Conservation (phyloP, 768 basidiomycete genomes). For the Mycena epipterygia region DNA sequence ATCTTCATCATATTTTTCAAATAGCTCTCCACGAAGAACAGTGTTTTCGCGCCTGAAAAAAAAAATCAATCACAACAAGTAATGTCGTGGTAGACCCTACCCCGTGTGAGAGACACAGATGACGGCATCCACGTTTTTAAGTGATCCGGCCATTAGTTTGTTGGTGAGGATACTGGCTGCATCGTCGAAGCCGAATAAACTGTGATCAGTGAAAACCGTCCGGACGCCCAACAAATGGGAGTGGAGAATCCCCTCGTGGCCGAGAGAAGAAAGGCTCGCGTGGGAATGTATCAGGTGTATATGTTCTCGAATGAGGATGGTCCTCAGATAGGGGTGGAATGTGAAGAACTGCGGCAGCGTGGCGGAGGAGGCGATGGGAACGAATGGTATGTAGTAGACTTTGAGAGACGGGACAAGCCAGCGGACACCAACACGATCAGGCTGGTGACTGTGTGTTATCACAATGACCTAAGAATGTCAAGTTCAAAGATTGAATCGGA, state of each 20-base stretch:
- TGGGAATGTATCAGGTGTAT: slow-evolving; percentile 93
- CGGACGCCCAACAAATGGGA: slow-evolving; percentile 88
- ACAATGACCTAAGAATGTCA: slow-evolving; percentile 79
- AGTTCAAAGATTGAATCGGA: background rate
- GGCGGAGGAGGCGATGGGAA: slow-evolving; percentile 90
- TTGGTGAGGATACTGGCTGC: slow-evolving; percentile 98
- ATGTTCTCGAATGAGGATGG: slow-evolving; percentile 88
- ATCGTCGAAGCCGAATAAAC: slow-evolving; percentile 96
- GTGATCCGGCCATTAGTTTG: slow-evolving; percentile 88
- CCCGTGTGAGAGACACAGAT: slow-evolving; percentile 98
- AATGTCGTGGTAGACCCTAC: slow-evolving; percentile 55
- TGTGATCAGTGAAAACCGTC: slow-evolving; percentile 97
- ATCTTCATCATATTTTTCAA: slow-evolving; percentile 63
- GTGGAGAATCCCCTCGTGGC: slow-evolving; percentile 93
- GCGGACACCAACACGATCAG: slow-evolving; percentile 88
- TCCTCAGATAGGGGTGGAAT: slow-evolving; percentile 91
- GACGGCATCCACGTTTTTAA: slow-evolving; percentile 93
- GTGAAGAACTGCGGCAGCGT: slow-evolving; percentile 96
- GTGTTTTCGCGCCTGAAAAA: slow-evolving; percentile 94
- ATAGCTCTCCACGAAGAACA: slow-evolving; percentile 86
- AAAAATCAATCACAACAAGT: slow-evolving; percentile 4
- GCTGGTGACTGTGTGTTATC: slow-evolving; percentile 92
- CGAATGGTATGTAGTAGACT: slow-evolving; percentile 94
- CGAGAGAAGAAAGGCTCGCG: slow-evolving; percentile 90
- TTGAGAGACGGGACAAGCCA: slow-evolving; percentile 92